These are phyloP conservation scores for Nemania sp. DNA, from an alignment of 2,329 filamentous ascomycete species.

Conservation along the genomic window DNA sequence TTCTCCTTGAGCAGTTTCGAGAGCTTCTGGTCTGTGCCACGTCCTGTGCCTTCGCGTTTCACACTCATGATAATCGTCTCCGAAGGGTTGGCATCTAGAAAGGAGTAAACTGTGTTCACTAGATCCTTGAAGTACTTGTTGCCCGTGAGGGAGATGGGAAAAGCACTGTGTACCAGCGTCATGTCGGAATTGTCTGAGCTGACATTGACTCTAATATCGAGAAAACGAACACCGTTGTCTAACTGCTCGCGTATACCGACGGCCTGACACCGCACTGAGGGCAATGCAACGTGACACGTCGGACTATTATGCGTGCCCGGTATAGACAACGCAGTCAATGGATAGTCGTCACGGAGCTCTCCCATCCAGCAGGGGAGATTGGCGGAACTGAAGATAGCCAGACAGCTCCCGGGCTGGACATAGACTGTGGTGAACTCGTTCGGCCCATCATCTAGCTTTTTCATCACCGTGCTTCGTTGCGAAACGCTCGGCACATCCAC, in stretches of 20 bases:
- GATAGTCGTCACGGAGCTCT: conserved; percentile 69
- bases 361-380: conserved; percentile 80
- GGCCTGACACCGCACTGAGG: conserved; percentile 91
- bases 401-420: conserved; percentile 56
- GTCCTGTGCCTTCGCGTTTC: conserved; percentile 88
- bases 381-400: conserved; percentile 71
- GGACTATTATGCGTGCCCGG: conserved; percentile 96
- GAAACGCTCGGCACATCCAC: conserved; percentile 71
- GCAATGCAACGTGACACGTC: conserved; percentile 80
- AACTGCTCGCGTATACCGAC: conserved; percentile 78
- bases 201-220: conserved; percentile 79
- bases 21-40: conserved; percentile 77
- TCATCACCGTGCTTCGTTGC: conserved; percentile 62
- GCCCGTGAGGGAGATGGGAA: conserved; percentile 83
- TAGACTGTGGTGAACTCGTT: conserved; percentile 68
- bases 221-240: conserved; percentile 87
- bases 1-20: conserved; percentile 71
- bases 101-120: conserved; percentile 70
- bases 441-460: conserved; percentile 53
- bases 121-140: conserved; percentile 77
- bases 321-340: conserved; percentile 81
- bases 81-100: conserved; percentile 74
- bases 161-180: conserved; percentile 84
- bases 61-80: conserved; percentile 86
- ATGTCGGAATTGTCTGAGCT: conserved; percentile 64